Evolutionary conservation across 208 protist species (phyloP), one percentile per base, ranked within the genome.

Genomic region (Crithidia mellificae): DNA sequence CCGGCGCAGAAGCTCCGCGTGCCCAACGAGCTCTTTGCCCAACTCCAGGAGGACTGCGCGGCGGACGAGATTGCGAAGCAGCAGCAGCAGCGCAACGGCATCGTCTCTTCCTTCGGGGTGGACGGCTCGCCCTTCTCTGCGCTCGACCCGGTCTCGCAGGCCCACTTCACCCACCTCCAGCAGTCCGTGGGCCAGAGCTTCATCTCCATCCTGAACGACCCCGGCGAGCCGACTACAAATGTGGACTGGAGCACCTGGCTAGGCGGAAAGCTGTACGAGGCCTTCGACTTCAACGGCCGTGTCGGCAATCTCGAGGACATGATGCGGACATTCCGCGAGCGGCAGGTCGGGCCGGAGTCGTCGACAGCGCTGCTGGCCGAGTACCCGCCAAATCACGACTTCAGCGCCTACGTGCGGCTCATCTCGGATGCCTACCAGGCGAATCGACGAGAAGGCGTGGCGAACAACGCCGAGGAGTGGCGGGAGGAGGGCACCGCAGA

Each of bases 141-240:
- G 7, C 75, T 96, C 14, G 90, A 96, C 62, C 68, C 80, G 6
- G 54, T 83, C 47, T 87, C 91, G n/a, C 59, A 75, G 36, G 54
- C 84, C 14, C 83, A 95, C 76, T 97, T 96, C 65, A 59, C 62
- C 27, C 52, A 77, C 34, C 72, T 97, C 51, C 73, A 78, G 53
- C 67, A 72, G 38, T 85, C 84, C 7, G 87, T 97, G 25, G 93
- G 93, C 0, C 91, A 97, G 54, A 92, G 88, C 55, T 93, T 95
- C 68, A 87, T 90, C 36, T 95, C 90, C n/a, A 93, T 97, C 59
- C 54, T 96, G 34, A 96, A 92, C 57, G 81, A 96, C 73, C 92
- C 92, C 20, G 71, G 55, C 12, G 66, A 82, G 53, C 30, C 63
- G 54, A 78, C 66, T 5, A 54, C 43, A 2, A 78, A 59, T 36